A percentile compares a stretch with the other conserved stretches of the same genome.
phyloP scores from a whole-genome alignment of 768 basidiomycete species.

The Pleurotus salmoneostramineus region DNA sequence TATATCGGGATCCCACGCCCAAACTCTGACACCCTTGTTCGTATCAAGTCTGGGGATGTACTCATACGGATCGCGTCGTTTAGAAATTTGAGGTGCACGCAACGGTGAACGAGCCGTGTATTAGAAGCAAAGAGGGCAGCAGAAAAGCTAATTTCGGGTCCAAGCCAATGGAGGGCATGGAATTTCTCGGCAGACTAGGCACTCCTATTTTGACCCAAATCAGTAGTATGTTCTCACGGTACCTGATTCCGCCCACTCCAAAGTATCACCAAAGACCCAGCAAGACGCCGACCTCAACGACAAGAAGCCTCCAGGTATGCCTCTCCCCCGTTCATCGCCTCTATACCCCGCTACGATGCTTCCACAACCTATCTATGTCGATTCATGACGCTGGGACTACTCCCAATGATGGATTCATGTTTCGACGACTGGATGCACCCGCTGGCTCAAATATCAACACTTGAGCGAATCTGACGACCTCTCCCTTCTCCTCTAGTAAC shows the following conservation, averaged over 20 bases:
- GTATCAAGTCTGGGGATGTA: too few species aligned
- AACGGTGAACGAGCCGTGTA: too few species aligned
- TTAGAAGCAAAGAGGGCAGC: too few species aligned
- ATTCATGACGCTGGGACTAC: background rate
- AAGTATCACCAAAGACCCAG: background rate
- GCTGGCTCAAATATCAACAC: background rate
- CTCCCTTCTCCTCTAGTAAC: background rate
- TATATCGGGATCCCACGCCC: background rate
- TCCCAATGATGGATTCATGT: background rate
- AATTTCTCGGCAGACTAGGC: too few species aligned
- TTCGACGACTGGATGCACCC: background rate
- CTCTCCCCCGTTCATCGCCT: background rate
- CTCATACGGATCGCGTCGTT: too few species aligned
- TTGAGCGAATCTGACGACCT: background rate
- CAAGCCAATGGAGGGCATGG: too few species aligned
- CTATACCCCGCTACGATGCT: too few species aligned
- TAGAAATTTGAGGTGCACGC: too few species aligned
- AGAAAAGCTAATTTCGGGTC: too few species aligned
- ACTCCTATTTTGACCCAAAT: too few species aligned
- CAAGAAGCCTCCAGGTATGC: conserved; percentile 3
- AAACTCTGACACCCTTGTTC: background rate
- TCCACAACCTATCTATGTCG: background rate
- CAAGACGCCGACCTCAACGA: conserved; percentile 8
- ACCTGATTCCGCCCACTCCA: background rate
- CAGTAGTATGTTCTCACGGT: background rate